These are phyloP conservation scores for Dendrothele bispora DNA, from an alignment of 768 basidiomycete genomes.

Conservation along the genomic window DNA sequence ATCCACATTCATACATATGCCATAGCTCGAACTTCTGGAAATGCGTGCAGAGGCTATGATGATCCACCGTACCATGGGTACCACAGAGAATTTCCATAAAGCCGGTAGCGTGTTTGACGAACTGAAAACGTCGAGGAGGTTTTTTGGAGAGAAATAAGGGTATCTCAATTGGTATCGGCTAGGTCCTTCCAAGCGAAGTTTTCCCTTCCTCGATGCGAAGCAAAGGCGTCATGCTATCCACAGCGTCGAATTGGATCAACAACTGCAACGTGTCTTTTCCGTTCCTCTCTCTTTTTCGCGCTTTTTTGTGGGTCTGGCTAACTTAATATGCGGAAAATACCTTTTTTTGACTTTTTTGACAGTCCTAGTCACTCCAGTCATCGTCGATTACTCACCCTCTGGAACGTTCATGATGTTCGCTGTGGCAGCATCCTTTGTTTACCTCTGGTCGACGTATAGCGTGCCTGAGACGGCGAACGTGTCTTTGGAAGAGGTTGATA, in stretches of 20 bases:
- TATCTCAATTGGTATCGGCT: conserved; percentile 73
- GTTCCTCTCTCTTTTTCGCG: neutral
- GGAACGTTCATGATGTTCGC: conserved; percentile 71
- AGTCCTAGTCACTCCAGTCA: neutral
- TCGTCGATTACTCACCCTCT: neutral
- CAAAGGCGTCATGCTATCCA: conserved; percentile 80
- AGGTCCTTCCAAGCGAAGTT: conserved; percentile 84
- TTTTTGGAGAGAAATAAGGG: conserved; percentile 66
- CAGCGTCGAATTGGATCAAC: conserved; percentile 85
- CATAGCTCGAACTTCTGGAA: conserved; percentile 70
- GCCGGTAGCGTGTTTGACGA: conserved; percentile 31
- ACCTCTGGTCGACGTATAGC: conserved; percentile 66
- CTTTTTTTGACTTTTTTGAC: too few species aligned
- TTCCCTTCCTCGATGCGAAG: conserved; percentile 79
- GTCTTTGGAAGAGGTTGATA: conserved; percentile 76
- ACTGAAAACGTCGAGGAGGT: conserved; percentile 49
- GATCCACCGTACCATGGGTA: conserved; percentile 35
- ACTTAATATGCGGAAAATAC: too few species aligned
- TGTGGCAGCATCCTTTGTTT: conserved; percentile 61
- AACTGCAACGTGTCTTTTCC: conserved; percentile 51
- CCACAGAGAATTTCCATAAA: conserved; percentile 16
- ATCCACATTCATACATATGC: too few species aligned
- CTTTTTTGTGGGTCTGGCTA: too few species aligned
- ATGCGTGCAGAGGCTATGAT: conserved; percentile 69
- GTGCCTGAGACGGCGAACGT: conserved; percentile 81